These are phyloP conservation scores for Paramecium pentaurelia DNA, from an alignment of 73 alveolate species.

Conservation along the genomic window DNA sequence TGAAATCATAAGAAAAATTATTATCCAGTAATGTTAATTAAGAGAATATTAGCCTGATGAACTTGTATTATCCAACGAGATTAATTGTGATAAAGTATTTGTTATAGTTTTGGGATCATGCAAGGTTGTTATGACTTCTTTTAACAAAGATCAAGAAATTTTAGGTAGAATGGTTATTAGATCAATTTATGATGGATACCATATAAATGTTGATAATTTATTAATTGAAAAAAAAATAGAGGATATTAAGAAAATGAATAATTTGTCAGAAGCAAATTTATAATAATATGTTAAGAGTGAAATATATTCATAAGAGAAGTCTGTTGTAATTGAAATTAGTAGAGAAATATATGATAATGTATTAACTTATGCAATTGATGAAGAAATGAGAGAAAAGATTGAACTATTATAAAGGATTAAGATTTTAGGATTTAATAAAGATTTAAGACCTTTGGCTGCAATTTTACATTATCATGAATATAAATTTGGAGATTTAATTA, in stretches of 20 bases:
- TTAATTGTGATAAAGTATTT: background rate
- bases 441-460: background rate
- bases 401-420: background rate
- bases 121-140: background rate
- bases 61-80: background rate
- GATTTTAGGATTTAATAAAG: background rate
- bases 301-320: background rate
- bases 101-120: background rate
- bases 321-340: background rate
- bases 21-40: background rate
- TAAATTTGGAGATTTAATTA: background rate
- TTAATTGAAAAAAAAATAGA: background rate
- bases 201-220: background rate
- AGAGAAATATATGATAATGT: background rate
- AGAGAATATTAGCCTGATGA: background rate
- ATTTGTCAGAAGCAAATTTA: background rate
- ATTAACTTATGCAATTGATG: background rate
- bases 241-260: background rate
- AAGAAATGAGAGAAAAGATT: background rate
- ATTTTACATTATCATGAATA: background rate
- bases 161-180: background rate
- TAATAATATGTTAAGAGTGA: background rate
- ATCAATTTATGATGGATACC: constrained; percentile 13
- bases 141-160: background rate
- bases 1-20: background rate